phyloP scores from a whole-genome alignment of 2,329 filamentous ascomycete species.

The Huntiella decipiens region DNA sequence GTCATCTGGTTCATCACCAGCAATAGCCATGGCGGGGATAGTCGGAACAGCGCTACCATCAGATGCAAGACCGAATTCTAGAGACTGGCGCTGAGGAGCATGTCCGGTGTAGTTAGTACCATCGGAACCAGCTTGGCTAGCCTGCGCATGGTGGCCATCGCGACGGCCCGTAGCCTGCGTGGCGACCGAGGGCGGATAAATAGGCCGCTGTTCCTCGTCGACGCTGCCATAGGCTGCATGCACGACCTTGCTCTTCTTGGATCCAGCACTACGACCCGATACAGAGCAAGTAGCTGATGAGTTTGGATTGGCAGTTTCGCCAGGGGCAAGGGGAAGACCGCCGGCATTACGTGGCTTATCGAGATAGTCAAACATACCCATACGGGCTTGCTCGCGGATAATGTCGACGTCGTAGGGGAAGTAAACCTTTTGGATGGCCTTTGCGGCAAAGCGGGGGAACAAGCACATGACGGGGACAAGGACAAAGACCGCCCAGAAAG shows the following conservation, averaged over 20 bases:
- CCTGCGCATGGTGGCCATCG: constrained; percentile 41
- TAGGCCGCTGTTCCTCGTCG: constrained; percentile 76
- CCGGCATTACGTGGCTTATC: constrained; percentile 18
- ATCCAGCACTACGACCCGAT: constrained; percentile 19
- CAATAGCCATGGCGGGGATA: not conserved
- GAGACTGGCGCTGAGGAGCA: constrained; percentile 21
- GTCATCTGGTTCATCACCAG: constrained; percentile 13
- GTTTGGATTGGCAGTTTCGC: not conserved
- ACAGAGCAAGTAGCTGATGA: constrained; percentile 1
- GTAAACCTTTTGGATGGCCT: constrained; percentile 83
- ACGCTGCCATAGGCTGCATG: constrained; percentile 43
- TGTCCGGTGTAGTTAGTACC: constrained; percentile 73
- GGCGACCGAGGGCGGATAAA: constrained; percentile 81
- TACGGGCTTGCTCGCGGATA: constrained; percentile 72
- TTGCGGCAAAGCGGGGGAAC: constrained; percentile 71
- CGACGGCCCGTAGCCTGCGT: constrained; percentile 40
- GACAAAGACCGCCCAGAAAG: constrained; percentile 73
- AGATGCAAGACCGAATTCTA: constrained; percentile 9
- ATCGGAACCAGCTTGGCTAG: constrained; percentile 81
- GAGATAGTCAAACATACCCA: constrained; percentile 65
- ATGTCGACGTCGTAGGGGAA: constrained; percentile 89
- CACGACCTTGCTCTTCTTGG: constrained; percentile 35
- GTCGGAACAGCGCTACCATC: constrained; percentile 6
- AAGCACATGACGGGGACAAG: constrained; percentile 67
- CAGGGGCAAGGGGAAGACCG: constrained; percentile 1